Conservation (phyloP, 2,329 filamentous ascomycete genomes). For the Rutstroemia sp. region DNA sequence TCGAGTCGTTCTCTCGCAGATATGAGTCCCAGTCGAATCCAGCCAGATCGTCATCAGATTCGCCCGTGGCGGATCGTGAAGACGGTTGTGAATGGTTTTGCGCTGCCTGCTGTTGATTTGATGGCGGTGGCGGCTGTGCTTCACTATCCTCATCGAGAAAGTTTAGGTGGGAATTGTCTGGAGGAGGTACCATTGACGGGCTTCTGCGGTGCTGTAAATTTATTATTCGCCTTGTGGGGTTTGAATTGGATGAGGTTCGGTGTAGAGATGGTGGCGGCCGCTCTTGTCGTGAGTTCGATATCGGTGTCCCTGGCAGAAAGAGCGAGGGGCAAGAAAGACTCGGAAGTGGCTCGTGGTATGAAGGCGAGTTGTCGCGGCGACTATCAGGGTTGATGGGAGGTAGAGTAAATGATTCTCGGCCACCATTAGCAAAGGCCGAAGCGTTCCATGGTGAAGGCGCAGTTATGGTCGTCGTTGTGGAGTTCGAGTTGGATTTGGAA, state of each 20-base stretch:
- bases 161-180: background rate
- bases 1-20: background rate
- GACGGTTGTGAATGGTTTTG: background rate
- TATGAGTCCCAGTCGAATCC: background rate
- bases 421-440: background rate
- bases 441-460: background rate
- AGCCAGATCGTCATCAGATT: background rate
- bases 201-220: background rate
- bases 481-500: background rate
- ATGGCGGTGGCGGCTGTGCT: background rate
- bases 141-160: background rate
- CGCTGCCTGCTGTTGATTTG: background rate
- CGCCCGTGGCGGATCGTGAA: background rate
- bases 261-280: background rate
- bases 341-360: background rate
- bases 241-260: background rate
- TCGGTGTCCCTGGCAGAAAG: constrained; percentile 1
- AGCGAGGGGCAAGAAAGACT: background rate
- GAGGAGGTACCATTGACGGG: background rate
- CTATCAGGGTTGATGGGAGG: background rate
- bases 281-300: background rate
- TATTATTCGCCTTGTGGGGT: background rate
- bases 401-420: background rate
- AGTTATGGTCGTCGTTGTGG: background rate
- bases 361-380: background rate